Evolutionary conservation across 768 basidiomycete species (phyloP), one percentile per base, ranked within the genome.

Genomic region (Solioccasus polychromus): DNA sequence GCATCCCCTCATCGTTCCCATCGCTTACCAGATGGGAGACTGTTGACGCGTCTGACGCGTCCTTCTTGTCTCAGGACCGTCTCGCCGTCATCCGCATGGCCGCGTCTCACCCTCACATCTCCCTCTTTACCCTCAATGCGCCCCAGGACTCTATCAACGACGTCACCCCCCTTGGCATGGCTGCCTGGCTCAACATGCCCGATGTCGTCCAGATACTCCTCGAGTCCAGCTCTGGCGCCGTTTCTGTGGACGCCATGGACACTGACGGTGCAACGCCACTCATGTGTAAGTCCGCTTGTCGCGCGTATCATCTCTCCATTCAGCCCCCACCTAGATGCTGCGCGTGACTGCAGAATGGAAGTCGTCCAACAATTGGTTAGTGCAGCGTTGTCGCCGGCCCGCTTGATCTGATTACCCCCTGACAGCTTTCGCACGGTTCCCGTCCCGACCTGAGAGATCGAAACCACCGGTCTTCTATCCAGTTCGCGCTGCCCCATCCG

Each of bases 171-270:
- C 75, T 91, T 14, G 82, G 85, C 4, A 80, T 88, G 72, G 85
- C 87, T 7, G 80, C 87, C 1, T 90, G 86, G 85, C 72, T 89
- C 17, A 82, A 88, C 54, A 68, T 77, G 62, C 76, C 77, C 10
- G 66, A 76, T 14, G 74, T 71, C 20, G 83, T 90, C n/a, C 70
- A 70, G 44, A 55, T 80, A 32, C 68, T 90, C n/a, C 73, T 90
- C 20, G 79, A 85, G 36, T 75, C 70, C 23, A 83, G 82, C 53
- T 64, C 70, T 3, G 82, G 80, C 34, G 61, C 76, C 19, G 78
- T 90, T 19, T 76, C 82, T 7, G 85, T 88, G 4, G 83, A 90
- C 52, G 85, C 81, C 25, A 77, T 80, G 71, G 88, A 91, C 57
- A 68, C 76, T 19, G 79, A 84, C 57, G 85, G 85, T 7, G 87